A percentile compares a stretch with the other conserved stretches of the same genome.
Evolutionary conservation across 2,329 filamentous ascomycete genomes (phyloP).

Genomic region (Neoascochyta sp.): DNA sequence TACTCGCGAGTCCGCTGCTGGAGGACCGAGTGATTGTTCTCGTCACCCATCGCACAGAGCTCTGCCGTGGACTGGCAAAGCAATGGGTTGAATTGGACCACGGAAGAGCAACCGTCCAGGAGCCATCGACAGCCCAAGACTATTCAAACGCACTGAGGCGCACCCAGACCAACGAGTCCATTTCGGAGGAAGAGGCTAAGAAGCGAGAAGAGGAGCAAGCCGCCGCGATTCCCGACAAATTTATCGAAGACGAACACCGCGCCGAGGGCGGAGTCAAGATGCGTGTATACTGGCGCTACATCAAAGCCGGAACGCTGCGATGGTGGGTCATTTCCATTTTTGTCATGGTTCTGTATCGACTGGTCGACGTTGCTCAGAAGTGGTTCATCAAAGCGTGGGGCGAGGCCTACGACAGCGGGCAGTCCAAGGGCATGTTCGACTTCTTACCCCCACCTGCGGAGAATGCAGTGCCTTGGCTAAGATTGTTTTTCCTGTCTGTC

Average conservation of each 20-base stretch:
- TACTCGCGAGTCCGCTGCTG: conserved; percentile 54
- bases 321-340: conserved; percentile 68
- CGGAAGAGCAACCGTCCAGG: conserved; percentile 50
- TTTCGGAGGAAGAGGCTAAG: conserved; percentile 37
- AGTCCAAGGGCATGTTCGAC: conserved; percentile 33
- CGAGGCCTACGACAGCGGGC: conserved; percentile 59
- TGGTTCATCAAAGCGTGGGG: conserved; percentile 89
- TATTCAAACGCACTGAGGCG: conserved; percentile 42
- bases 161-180: conserved; percentile 36
- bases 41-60: conserved; percentile 63
- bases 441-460: conserved; percentile 62
- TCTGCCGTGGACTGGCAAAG: conserved; percentile 68
- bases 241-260: conserved; percentile 73
- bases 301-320: conserved; percentile 71
- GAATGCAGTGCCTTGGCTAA: conserved; percentile 70
- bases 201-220: conserved; percentile 39
- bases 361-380: conserved; percentile 62
- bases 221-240: conserved; percentile 64
- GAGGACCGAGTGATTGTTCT: conserved; percentile 54
- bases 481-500: conserved; percentile 63
- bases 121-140: conserved; percentile 45
- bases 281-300: conserved; percentile 78
- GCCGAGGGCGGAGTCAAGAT: conserved; percentile 71
- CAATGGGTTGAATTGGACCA: conserved; percentile 69
- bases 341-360: conserved; percentile 61